phyloP scores from a whole-genome alignment of 768 basidiomycete genomes.

The Lactarius trivialis region DNA sequence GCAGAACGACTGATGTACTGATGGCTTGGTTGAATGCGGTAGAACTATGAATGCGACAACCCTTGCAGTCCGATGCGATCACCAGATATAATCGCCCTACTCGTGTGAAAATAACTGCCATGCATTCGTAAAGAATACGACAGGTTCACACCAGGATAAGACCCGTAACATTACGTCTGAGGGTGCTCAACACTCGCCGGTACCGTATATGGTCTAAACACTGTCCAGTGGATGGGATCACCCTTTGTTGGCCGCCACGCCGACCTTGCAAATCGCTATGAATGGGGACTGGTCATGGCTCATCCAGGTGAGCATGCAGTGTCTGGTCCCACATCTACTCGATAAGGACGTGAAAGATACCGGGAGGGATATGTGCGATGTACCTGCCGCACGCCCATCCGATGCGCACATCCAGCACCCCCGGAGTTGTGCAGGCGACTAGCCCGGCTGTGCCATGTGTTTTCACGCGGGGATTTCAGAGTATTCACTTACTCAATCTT shows the following conservation, averaged over 20 bases:
- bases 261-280: not conserved
- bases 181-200: not conserved
- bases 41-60: not conserved
- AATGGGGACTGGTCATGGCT: not conserved
- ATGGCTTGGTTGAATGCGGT: not conserved
- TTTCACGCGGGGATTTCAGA: not conserved
- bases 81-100: not conserved
- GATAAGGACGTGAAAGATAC: slow-evolving; percentile 9
- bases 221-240: slow-evolving; percentile 30
- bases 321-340: not conserved
- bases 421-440: not conserved
- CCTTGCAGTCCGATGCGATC: not conserved
- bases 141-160: not conserved
- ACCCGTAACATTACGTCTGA: not conserved
- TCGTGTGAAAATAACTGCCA: not conserved
- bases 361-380: not conserved
- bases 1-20: not conserved
- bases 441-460: not conserved
- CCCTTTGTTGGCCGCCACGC: slow-evolving; percentile 14
- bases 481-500: not conserved
- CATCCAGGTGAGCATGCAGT: not conserved
- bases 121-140: not conserved
- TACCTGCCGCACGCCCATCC: not conserved
- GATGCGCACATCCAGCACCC: not conserved
- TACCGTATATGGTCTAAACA: slow-evolving; percentile 28